phyloP scores from a whole-genome alignment of 78 protist species.

The Dictyostelium brefeldianum region DNA sequence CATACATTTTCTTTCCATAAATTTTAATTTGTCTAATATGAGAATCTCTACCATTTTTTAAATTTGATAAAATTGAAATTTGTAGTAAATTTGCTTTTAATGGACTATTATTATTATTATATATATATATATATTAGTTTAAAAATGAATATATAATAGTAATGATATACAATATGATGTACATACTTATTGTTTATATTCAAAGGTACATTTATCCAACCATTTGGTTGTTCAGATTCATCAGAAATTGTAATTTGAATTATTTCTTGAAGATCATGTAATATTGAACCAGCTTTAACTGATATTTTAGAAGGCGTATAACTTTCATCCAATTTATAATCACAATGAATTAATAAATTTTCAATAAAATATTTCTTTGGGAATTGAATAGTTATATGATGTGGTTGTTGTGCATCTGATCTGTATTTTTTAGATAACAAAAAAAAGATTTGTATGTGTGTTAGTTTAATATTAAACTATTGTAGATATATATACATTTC shows the following conservation, averaged over 20 bases:
- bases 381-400: conserved; percentile 76
- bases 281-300: conserved; percentile 49
- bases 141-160: too few species aligned
- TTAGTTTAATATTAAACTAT: too few species aligned
- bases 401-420: conserved; percentile 86
- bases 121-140: too few species aligned
- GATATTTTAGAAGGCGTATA: conserved; percentile 80
- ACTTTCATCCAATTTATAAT: conserved; percentile 75
- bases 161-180: neutral
- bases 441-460: neutral
- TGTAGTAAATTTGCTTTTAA: conserved; percentile 61
- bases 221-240: conserved; percentile 57
- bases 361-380: conserved; percentile 43
- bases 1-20: conserved; percentile 72
- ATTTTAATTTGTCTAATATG: conserved; percentile 81
- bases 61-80: conserved; percentile 59
- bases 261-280: conserved; percentile 75
- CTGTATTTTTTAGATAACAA: neutral
- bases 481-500: neutral
- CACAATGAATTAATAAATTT: conserved; percentile 44
- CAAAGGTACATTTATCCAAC: conserved; percentile 79
- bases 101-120: too few species aligned
- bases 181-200: conserved; percentile 4
- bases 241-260: neutral
- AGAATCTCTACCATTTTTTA: conserved; percentile 83